A percentile compares a stretch with the other conserved stretches of the same genome.
These are phyloP conservation scores for Ceratocystiopsis minuta DNA, from an alignment of 2,329 filamentous ascomycete species.

Conservation along the genomic window DNA sequence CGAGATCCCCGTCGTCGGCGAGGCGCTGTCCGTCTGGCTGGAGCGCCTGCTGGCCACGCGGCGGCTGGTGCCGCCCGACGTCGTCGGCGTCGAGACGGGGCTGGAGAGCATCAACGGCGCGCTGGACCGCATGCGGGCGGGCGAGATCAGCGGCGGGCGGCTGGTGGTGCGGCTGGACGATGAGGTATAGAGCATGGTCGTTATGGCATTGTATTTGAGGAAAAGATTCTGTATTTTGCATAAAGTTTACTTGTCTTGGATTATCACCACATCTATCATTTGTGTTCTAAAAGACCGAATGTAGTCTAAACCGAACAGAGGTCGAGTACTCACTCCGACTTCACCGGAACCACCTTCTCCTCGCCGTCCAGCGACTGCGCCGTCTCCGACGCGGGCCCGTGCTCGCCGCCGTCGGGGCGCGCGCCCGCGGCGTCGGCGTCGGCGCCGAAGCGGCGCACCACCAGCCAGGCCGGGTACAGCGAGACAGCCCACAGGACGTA, in stretches of 20 bases:
- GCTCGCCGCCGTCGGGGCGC: no score
- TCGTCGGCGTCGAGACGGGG: conserved; percentile 46
- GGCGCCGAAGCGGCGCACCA: conserved; percentile 37
- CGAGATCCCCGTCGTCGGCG: conserved; percentile 43
- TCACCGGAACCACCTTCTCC: no score
- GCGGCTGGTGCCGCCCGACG: conserved; percentile 39
- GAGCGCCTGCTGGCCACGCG: conserved; percentile 41
- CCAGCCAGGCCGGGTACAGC: conserved; percentile 47
- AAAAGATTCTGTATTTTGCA: no score
- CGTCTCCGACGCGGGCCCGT: no score
- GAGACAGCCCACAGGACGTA: conserved; percentile 50
- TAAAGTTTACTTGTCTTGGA: no score
- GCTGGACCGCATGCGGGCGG: conserved; percentile 45
- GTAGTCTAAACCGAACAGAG: no score
- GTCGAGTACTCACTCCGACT: no score
- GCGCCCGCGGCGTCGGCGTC: not conserved
- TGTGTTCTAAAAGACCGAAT: no score
- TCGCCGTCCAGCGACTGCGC: no score
- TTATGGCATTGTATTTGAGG: no score
- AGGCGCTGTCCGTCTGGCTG: conserved; percentile 45
- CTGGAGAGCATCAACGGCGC: conserved; percentile 49
- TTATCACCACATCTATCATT: no score
- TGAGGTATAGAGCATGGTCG: no score
- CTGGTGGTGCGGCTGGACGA: conserved; percentile 34
- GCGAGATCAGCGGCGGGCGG: conserved; percentile 49